Base-by-base conservation (phyloP, 805 yeast species). In the Wickerhamomyces canadensis region DNA sequence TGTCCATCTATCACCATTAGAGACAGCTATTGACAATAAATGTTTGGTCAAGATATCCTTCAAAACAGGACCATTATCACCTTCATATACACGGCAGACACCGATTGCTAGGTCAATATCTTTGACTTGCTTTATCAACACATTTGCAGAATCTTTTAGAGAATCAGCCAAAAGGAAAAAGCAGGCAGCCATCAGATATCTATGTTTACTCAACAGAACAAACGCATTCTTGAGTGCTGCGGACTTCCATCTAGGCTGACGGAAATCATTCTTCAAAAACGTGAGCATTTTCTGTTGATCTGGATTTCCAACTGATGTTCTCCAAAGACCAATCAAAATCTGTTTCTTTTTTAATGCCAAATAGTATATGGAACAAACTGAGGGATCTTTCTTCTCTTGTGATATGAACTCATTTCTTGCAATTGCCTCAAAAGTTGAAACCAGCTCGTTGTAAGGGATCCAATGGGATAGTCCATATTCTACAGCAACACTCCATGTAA, bases 191-290 rank as follows among this genome's bases (percentile, higher is more conserved):
- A 88, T 94, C 55, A 73, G 63, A 52, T 72, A 84, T 29, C 98
- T 65, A 58, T 89, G 98, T 52, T 87, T 87, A 43, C 97, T 85
- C 45, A 93, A 58, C 30, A 91, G 63, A 0, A 86, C 98, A 66
- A 77, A 91, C 0, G 98, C 98, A 61, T 91, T 91, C 52, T 93
- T 93, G 50, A 78, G 60, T 0, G 98, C 97, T 1, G 97, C 96
- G 0, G 84, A 69, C 48, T 68, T 75, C 96, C 97, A 89, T 35
- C 96, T 67, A 13, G 71, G 69, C 37, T 79, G 76, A 5, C 64
- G 61, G 57, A 89, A 91, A 53, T 93, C 93, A 54, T 89, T 82
- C 16, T 68, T 65, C 48, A 91, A 64, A 50, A 91, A 84, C 51
- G 71, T 81, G 35, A 86, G 47, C 79, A 91, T 84, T 54, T 89